Conservation (phyloP, 805 yeast species). For the Candida michaelii region DNA sequence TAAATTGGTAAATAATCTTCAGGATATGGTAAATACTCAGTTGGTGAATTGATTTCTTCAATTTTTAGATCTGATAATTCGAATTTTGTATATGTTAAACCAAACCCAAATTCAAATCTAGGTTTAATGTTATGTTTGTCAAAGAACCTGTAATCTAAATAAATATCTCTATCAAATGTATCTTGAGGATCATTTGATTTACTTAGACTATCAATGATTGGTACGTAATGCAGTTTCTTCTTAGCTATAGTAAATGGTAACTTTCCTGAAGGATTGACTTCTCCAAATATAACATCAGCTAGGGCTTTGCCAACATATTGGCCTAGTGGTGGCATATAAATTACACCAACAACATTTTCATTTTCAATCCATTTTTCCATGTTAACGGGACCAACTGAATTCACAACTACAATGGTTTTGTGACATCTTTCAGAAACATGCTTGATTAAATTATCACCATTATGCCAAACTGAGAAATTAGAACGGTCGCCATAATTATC, state of each 20-base stretch:
- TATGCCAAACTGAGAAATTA: constrained; percentile 55
- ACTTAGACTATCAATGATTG: constrained; percentile 38
- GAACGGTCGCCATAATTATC: constrained; percentile 59
- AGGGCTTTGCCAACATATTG: constrained; percentile 56
- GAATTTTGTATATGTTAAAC: constrained; percentile 54
- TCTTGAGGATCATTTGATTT: constrained; percentile 38
- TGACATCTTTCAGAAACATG: constrained; percentile 49
- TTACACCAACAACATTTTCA: constrained; percentile 57
- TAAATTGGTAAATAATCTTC: constrained; percentile 45
- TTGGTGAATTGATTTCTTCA: constrained; percentile 41
- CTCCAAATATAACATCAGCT: constrained; percentile 60
- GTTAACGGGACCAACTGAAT: constrained; percentile 59
- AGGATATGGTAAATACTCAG: constrained; percentile 47
- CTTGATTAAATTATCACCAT: constrained; percentile 54
- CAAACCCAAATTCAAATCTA: constrained; percentile 62
- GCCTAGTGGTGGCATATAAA: constrained; percentile 60
- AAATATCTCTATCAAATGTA: constrained; percentile 47
- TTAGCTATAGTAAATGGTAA: constrained; percentile 65
- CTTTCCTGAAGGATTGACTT: constrained; percentile 60
- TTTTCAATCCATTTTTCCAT: constrained; percentile 58
- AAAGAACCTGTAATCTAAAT: constrained; percentile 57
- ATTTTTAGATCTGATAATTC: constrained; percentile 37
- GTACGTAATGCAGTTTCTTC: constrained; percentile 46
- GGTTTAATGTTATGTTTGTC: constrained; percentile 57
- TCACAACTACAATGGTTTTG: constrained; percentile 59